Evolutionary conservation across 148 eudicot genomes (phyloP), one percentile per base, ranked within the genome.

Genomic region (Chenopodium formosanum): DNA sequence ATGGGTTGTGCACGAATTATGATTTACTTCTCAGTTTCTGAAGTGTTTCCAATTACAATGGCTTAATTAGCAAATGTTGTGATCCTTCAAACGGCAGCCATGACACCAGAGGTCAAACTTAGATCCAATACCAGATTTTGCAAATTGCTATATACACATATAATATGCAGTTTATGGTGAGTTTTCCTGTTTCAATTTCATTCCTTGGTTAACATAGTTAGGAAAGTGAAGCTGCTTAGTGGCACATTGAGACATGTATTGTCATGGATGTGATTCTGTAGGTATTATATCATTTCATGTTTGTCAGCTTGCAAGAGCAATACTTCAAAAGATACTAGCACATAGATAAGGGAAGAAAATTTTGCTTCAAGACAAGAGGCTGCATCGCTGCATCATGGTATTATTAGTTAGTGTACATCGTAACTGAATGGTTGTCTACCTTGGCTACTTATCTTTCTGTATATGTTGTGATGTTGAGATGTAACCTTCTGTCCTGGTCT

Each of bases 251-350:
- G 37, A 34, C 37, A 34, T 34, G 37, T 34, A 34, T 34, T 34
- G 37, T 34, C 37, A 34, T 34, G 37, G 37, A 60, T 69, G 20
- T 75, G 60, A 60, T 48, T 73, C 40, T 58, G 0, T 52, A 79
- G 86, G 79, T 74, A 68, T 68, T 46, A 16, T 69, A 70, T 66
- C 13, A 37, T 23, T 20, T 46, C 29, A 17, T 76, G 83, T 84
- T 46, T 46, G 64, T 76, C 74, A 44, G 31, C 75, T 58, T 72
- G 67, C 27, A 47, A 56, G 47, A 58, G 19, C 44, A 34, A 34
- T 34, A 34, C 37, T 34, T 34, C 37, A 34, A 34, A 34, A 34
- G 37, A 34, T 34, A 34, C 37, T 34, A 34, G 37, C 2, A 34
- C 37, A 34, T 10, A 37, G 37, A 34, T 34, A 34, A 34, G 37